Evolutionary conservation across 176 grass and related monocot species (phyloP), one percentile per base, ranked within the genome.

Genomic region (Oryza glumipatula): DNA sequence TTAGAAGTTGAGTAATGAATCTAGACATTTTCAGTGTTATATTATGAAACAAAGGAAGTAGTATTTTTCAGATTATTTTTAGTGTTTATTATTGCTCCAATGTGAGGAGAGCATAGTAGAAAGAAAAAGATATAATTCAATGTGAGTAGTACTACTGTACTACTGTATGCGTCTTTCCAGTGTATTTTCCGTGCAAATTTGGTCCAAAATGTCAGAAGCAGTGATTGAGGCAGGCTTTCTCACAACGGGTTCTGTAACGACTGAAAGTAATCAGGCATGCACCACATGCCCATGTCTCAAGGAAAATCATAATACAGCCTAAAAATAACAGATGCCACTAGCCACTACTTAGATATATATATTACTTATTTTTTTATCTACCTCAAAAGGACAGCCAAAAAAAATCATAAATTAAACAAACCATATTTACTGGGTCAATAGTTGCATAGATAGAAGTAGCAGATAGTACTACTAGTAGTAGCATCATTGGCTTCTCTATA

Each of bases 221-320:
- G 51, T 12, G 80, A 70, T 70, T 23, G 78, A 60, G 63, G 16
- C 67, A 80, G 84, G 76, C 87, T 84, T 84, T 80, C 82, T 35
- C 76, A 16, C 79, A 81, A 6, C 46, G 47, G 32, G 47, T 3
- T 26, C 16, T 47, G 17, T 19, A 17, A 28, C 15, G 7, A 54
- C 28, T 84, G 13, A 41, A 56, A 39, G 38, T n/a, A 30, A 73
- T 52, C 73, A 83, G 46, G 39, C 39, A 41, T 8, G 49, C 49
- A 64, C 49, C 82, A 85, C 65, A 26, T 84, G 81, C 24, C 60
- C 68, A 48, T 88, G 81, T 84, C 30, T 68, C 81, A 15, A 80
- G 82, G 38, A 9, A 45, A 84, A 38, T 0, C 76, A 74, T 88
- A 43, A 72, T 66, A 13, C 52, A 15, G n/a, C 73, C 17, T 70